Base-by-base conservation (phyloP, 148 eudicot species). In the Heliosperma pusillum region DNA sequence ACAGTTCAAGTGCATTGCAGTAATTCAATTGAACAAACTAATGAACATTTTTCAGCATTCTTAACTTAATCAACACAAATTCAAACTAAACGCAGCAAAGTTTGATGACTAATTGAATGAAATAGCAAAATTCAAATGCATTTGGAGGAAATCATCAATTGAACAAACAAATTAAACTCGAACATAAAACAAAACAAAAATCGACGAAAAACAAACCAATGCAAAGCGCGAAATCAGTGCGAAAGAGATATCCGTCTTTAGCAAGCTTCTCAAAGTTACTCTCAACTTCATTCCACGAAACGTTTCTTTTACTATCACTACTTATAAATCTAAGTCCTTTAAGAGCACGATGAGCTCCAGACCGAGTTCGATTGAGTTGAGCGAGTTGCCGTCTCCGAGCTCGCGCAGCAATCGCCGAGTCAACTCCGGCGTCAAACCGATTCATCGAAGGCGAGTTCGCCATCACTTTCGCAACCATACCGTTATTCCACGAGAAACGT, bases 191-290 rank as follows among this genome's bases (percentile, higher is more conserved):
- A 0, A 36, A 6, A 5, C 55, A 11, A 50, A 50, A 11, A 12
- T 30, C 1, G 3, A 62, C 44, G 17, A n/a, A 53, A 29, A 26
- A 63, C 71, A 15, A 33, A 96, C 99, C 99, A 83, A 96, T 96
- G 94, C 99, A 96, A 86, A 87, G 81, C 13, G 94, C 92, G 74
- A 96, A 96, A 85, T 96, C 97, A 2, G 87, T 53, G 40, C 99
- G 97, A 72, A 82, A 56, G 19, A 96, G 87, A 66, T 70, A 89
- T 1, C 89, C 95, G 66, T 87, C 90, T 74, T 86, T 87, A 20
- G 94, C 86, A 21, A 96, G 85, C 70, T 76, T 82, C 60, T 83
- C 65, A 70, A 90, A 96, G 78, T 92, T 90, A 16, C 1, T 77
- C 65, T 87, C 81, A 68, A 96, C 94, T 71, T 92, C 90, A 57